phyloP scores from a whole-genome alignment of 257 asterid species.

The Pogostemon cablin region DNA sequence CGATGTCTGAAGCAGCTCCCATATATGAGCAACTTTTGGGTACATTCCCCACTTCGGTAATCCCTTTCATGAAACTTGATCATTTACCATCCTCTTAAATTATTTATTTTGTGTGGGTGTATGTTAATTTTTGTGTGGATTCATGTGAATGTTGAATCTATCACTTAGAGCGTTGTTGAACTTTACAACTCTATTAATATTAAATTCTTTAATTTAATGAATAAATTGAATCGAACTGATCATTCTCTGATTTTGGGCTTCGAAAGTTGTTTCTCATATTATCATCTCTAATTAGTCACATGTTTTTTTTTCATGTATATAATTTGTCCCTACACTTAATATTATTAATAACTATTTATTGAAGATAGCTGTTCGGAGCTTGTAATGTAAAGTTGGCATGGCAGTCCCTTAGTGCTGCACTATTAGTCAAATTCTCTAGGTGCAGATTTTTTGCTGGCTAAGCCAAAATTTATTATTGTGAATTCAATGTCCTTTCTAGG shows the following conservation, averaged over 20 bases:
- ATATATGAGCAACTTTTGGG: constrained; percentile 83
- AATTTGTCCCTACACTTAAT: background rate
- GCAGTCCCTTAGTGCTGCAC: background rate
- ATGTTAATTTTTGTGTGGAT: constrained; percentile 7
- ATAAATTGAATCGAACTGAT: background rate
- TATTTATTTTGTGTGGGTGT: background rate
- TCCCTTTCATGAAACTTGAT: constrained; percentile 12
- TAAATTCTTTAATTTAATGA: background rate
- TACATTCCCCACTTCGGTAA: constrained; percentile 85
- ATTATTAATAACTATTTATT: constrained; percentile 3
- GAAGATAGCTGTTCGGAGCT: constrained; percentile 1
- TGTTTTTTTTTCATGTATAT: background rate
- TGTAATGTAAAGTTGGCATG: background rate
- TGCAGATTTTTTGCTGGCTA: background rate
- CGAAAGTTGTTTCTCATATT: background rate
- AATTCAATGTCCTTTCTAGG: constrained; percentile 46
- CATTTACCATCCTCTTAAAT: background rate
- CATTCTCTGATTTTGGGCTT: background rate
- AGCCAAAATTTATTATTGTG: constrained; percentile 18
- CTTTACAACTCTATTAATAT: background rate
- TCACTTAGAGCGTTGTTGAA: background rate
- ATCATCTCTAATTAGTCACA: background rate
- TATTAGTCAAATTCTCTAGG: background rate
- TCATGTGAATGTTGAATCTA: background rate
- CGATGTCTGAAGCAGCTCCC: constrained; percentile 75